A percentile compares a stretch with the other conserved stretches of the same genome.
phyloP scores from a whole-genome alignment of 2,329 filamentous ascomycete genomes.

The Moelleriella libera region DNA sequence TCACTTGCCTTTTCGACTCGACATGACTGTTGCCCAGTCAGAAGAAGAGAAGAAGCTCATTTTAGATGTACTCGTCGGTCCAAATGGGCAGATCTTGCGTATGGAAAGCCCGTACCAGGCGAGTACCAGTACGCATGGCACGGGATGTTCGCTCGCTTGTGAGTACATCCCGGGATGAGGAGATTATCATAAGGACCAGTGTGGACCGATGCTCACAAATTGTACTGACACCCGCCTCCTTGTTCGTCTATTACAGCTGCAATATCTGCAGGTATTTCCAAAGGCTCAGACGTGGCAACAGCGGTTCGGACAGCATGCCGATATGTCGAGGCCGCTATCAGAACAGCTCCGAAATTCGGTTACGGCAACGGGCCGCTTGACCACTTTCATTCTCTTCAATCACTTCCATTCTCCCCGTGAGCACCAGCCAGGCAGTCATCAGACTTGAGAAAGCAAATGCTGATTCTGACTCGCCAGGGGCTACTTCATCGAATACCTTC shows the following conservation, averaged over 20 bases:
- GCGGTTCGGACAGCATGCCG: slow-evolving; percentile 55
- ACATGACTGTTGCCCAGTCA: slow-evolving; percentile 41
- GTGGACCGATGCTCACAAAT: background rate
- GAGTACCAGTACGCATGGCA: slow-evolving; percentile 81
- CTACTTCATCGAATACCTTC: slow-evolving; percentile 70
- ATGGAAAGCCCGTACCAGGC: slow-evolving; percentile 59
- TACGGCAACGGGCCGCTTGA: slow-evolving; percentile 60
- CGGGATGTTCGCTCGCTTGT: slow-evolving; percentile 87
- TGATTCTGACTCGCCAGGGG: slow-evolving; percentile 33
- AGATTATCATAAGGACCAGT: too few species aligned
- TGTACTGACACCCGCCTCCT: background rate
- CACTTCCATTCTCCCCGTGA: slow-evolving; percentile 53
- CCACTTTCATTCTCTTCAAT: slow-evolving; percentile 61
- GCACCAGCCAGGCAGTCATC: slow-evolving; percentile 9
- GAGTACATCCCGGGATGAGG: slow-evolving; percentile 17
- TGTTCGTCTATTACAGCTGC: slow-evolving; percentile 33
- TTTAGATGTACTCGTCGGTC: slow-evolving; percentile 63
- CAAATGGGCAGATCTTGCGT: slow-evolving; percentile 35
- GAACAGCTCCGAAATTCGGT: slow-evolving; percentile 46
- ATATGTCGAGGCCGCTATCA: slow-evolving; percentile 61
- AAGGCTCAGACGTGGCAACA: slow-evolving; percentile 36
- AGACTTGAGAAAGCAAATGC: too few species aligned
- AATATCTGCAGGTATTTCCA: slow-evolving; percentile 59
- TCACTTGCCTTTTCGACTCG: slow-evolving; percentile 62
- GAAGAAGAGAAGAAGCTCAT: slow-evolving; percentile 51